Evolutionary conservation across 306 rosid genomes (phyloP), one percentile per base, ranked within the genome.

Genomic region (Fragaria iinumae): DNA sequence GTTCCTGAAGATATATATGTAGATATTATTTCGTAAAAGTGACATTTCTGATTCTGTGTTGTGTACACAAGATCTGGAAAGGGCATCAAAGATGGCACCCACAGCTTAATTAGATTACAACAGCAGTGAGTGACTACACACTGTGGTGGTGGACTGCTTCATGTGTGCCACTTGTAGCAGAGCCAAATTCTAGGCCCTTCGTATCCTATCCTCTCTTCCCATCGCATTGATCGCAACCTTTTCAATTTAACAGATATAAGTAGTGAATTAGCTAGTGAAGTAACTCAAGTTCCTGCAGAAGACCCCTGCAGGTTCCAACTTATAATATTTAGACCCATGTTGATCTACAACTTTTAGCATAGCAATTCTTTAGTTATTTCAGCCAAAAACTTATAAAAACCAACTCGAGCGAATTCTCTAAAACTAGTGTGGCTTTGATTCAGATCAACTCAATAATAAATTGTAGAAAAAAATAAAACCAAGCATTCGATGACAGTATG

Each of bases 111-210:
- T n/a, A 55, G 27, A n/a, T 55, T n/a, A 55, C 62, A 55, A 55
- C 34, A 29, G 34, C 34, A 50, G 17, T 5, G 32, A 45, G 49
- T 41, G 73, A 14, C 60, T 45, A 62, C 81, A 39, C 16, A 21
- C 2, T 17, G 21, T 18, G 10, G 9, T 52, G 57, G 5, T 57
- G 56, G 65, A 27, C 53, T 8, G 62, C 56, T 82, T 52, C 81
- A 86, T 78, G 86, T 18, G 4, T 70, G 88, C 79, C 87, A 80
- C 76, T 77, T 84, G 85, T 67, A 18, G 23, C 3, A 59, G 36
- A 34, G 48, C 23, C 17, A 25, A 20, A 48, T 86, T 86, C 77
- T 64, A 53, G 77, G 34, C 80, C 87, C 80, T 79, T 81, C 90
- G 53, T 62, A 69, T 71, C 79, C 84, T 81, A 87, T 87, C 88